Percentiles rank a stretch among this genome's conserved stretches.
Evolutionary conservation across 148 eudicot genomes (phyloP).

Genomic region (Dianthus caryophyllus): DNA sequence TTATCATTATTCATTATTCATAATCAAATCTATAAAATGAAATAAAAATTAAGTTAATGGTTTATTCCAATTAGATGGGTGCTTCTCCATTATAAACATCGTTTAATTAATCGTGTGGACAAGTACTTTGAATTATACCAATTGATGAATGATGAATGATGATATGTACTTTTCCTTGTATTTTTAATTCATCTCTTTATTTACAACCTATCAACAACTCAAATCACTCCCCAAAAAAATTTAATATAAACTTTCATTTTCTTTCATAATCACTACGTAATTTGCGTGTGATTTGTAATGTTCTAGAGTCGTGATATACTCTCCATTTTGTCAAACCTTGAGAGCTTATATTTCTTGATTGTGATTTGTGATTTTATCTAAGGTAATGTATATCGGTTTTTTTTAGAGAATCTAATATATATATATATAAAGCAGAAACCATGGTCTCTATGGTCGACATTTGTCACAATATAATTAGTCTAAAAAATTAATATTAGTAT

Average conservation of each 20-base stretch:
- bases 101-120: conserved; percentile 23
- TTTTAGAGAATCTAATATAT: too few species aligned
- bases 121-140: conserved; percentile 20
- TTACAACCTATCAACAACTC: conserved; percentile 8
- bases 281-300: conserved; percentile 13
- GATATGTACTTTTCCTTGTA: neutral
- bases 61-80: conserved; percentile 4
- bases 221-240: neutral
- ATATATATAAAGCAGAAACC: too few species aligned
- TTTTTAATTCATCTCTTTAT: neutral
- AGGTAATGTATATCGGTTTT: too few species aligned
- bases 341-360: too few species aligned
- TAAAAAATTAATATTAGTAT: too few species aligned
- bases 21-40: too few species aligned
- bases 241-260: conserved; percentile 4
- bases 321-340: neutral
- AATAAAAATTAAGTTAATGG: conserved; percentile 17
- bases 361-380: too few species aligned
- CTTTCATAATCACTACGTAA: conserved; percentile 15
- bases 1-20: too few species aligned
- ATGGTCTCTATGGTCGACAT: too few species aligned
- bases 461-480: too few species aligned
- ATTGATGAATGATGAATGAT: neutral
- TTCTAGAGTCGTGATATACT: conserved; percentile 8
- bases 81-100: conserved; percentile 13